phyloP scores from a whole-genome alignment of 257 asterid species.

The Ocimum tenuiflorum region DNA sequence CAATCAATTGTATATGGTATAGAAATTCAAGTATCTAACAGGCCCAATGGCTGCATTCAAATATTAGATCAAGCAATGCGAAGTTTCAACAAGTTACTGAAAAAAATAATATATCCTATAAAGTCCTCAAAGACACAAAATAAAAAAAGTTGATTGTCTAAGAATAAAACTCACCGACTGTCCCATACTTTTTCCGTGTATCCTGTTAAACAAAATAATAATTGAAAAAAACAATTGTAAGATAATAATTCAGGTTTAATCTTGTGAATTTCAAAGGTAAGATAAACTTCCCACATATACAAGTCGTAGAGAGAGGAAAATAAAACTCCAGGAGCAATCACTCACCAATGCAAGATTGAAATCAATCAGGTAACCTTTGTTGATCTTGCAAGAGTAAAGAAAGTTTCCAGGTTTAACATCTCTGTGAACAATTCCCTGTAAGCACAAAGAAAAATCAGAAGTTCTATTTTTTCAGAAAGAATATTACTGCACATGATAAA shows the following conservation, averaged over 20 bases:
- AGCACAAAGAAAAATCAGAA: slow-evolving; percentile 19
- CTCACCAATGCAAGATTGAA: slow-evolving; percentile 95
- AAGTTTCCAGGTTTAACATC: slow-evolving; percentile 98
- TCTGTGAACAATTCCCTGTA: slow-evolving; percentile 87
- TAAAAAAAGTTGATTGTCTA: not conserved
- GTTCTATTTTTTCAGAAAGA: not conserved
- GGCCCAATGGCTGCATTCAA: not conserved
- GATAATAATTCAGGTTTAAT: not conserved
- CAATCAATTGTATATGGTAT: slow-evolving; percentile 2
- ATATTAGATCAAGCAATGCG: not conserved
- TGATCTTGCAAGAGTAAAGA: slow-evolving; percentile 69
- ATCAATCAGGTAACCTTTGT: slow-evolving; percentile 85
- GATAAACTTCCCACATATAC: not conserved
- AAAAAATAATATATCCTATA: slow-evolving; percentile 3
- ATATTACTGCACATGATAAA: slow-evolving; percentile 3
- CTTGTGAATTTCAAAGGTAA: not conserved
- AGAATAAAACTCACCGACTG: slow-evolving; percentile 46
- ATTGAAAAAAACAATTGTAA: not conserved
- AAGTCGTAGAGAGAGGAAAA: not conserved
- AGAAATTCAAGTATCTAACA: not conserved
- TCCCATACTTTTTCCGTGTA: slow-evolving; percentile 45
- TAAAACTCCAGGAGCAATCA: slow-evolving; percentile 13
- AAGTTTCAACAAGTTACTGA: slow-evolving; percentile 1
- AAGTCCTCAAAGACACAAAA: slow-evolving; percentile 8
- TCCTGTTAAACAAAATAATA: slow-evolving; percentile 46